Conservation (phyloP, 1,284 basidiomycete genomes). For the Ustilago xerochloae region DNA sequence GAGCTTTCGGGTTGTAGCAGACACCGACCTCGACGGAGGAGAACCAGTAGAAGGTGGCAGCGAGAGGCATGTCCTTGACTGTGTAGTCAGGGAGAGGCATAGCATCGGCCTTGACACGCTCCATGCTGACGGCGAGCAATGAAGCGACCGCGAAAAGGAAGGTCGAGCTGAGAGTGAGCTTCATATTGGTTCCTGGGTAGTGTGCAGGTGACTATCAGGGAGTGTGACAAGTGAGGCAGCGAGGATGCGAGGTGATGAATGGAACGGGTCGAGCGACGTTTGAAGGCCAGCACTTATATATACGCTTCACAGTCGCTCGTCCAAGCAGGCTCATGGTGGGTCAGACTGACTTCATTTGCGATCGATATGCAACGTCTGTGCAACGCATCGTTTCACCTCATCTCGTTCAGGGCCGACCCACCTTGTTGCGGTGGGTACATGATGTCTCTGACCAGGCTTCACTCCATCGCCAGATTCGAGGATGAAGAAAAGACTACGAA, state of each 20-base stretch:
- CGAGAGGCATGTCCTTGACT: not conserved
- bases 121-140: not conserved
- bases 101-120: not conserved
- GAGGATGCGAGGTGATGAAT: not conserved
- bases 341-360: not conserved
- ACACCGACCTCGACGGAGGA: slow-evolving; percentile 45
- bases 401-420: not conserved
- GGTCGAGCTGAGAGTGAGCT: not conserved
- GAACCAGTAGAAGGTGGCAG: slow-evolving; percentile 41
- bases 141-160: not conserved
- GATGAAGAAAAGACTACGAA: too few relatives aligned
- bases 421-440: not conserved
- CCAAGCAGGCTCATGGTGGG: not conserved
- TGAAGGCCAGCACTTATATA: not conserved
- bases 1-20: slow-evolving; percentile 32
- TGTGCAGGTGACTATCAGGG: too few relatives aligned
- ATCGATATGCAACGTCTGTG: not conserved
- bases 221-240: too few relatives aligned
- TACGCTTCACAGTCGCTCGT: not conserved
- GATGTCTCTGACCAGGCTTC: not conserved
- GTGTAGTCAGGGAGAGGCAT: slow-evolving; percentile 5
- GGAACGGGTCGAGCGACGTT: not conserved
- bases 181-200: not conserved
- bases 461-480: too few relatives aligned
- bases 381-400: not conserved